Conservation (phyloP, 106 monocot genomes). For the Platanthera guangdongensis region DNA sequence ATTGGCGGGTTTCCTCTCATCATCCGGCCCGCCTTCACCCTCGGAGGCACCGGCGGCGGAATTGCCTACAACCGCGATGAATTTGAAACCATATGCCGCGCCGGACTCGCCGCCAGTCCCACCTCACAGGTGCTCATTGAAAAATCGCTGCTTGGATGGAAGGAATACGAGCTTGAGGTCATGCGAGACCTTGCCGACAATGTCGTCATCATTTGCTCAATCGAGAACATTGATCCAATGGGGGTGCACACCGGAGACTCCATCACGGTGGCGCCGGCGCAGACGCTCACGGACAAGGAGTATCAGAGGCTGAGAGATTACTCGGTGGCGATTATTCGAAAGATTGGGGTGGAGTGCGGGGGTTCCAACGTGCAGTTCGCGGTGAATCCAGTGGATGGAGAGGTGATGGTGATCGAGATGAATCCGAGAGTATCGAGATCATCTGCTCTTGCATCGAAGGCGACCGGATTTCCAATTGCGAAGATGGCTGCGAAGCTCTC, state of each 20-base stretch:
- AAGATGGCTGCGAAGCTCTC: constrained; percentile 98
- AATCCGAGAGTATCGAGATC: constrained; percentile 96
- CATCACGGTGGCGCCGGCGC: constrained; percentile 91
- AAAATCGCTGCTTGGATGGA: constrained; percentile 97
- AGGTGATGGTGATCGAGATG: constrained; percentile 99
- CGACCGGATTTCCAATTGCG: constrained; percentile 95
- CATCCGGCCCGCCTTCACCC: constrained; percentile 81
- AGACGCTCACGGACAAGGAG: constrained; percentile 94
- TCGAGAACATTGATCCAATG: constrained; percentile 97
- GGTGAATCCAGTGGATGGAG: constrained; percentile 85
- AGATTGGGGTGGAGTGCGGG: constrained; percentile 97
- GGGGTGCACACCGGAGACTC: constrained; percentile 97
- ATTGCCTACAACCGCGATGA: constrained; percentile 87
- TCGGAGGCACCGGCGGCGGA: constrained; percentile 93
- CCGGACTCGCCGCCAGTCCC: constrained; percentile 72
- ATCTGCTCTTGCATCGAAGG: constrained; percentile 88
- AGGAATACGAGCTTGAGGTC: constrained; percentile 96
- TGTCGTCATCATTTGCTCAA: constrained; percentile 95
- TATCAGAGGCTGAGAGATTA: constrained; percentile 92
- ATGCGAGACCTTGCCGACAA: constrained; percentile 98
- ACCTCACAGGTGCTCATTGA: constrained; percentile 86
- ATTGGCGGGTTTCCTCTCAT: constrained; percentile 87
- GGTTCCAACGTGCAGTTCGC: constrained; percentile 99
- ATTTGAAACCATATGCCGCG: constrained; percentile 75
- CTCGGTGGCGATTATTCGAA: constrained; percentile 79